These are phyloP conservation scores for Termitomyces sp. DNA, from an alignment of 768 basidiomycete species.

Conservation along the genomic window DNA sequence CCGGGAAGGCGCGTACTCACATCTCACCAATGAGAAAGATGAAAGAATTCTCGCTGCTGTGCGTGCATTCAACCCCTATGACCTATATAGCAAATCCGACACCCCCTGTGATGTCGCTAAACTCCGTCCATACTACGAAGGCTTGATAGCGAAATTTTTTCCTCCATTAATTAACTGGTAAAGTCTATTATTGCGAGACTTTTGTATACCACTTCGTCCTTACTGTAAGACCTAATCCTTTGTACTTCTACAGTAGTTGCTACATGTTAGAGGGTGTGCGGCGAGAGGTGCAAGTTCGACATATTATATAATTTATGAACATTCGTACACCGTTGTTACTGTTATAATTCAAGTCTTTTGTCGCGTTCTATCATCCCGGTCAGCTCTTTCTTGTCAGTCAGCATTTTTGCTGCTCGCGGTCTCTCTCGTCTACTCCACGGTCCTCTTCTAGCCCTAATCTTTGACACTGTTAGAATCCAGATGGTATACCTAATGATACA, in stretches of 20 bases:
- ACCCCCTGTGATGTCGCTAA: slow-evolving; percentile 53
- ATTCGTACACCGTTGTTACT: too few relatives aligned
- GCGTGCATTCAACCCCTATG: slow-evolving; percentile 88
- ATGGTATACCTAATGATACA: too few relatives aligned
- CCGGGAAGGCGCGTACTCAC: slow-evolving; percentile 77
- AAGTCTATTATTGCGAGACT: slow-evolving; percentile 2
- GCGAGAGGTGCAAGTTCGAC: too few relatives aligned
- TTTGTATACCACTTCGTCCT: neutral
- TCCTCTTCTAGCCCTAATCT: too few relatives aligned
- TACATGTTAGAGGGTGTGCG: neutral
- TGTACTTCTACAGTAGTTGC: neutral
- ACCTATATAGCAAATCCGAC: slow-evolving; percentile 89
- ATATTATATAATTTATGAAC: too few relatives aligned
- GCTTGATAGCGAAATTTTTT: slow-evolving; percentile 82
- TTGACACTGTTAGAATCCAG: too few relatives aligned
- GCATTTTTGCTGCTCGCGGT: too few relatives aligned
- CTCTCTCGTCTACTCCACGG: too few relatives aligned
- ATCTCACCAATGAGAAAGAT: slow-evolving; percentile 76
- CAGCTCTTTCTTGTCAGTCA: too few relatives aligned
- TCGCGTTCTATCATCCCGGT: too few relatives aligned
- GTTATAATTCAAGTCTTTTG: too few relatives aligned
- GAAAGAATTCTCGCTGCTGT: slow-evolving; percentile 63
- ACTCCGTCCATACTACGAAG: slow-evolving; percentile 80
- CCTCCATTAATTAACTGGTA: slow-evolving; percentile 80
- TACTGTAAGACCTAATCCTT: neutral